phyloP scores from a whole-genome alignment of 768 basidiomycete genomes.

The Trametes maxima region DNA sequence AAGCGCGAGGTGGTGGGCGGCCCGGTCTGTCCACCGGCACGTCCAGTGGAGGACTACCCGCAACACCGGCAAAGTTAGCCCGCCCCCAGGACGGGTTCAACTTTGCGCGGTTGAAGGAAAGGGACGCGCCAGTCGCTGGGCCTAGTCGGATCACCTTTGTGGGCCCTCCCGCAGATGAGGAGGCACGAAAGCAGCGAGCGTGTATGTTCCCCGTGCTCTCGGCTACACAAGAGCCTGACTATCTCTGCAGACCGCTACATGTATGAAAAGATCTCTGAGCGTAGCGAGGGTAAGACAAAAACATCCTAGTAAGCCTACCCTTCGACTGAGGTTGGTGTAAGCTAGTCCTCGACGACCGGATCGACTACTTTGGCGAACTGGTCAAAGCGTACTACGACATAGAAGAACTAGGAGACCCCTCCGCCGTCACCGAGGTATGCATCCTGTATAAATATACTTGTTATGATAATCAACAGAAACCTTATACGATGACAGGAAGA shows the following conservation, averaged over 20 bases:
- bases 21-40: background rate
- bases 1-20: background rate
- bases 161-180: conserved; percentile 35
- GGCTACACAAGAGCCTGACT: background rate
- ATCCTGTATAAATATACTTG: background rate
- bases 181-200: conserved; percentile 46
- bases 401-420: conserved; percentile 77
- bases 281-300: conserved; percentile 67
- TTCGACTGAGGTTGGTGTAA: background rate
- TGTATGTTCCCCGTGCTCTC: conserved; percentile 48
- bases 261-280: conserved; percentile 87
- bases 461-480: background rate
- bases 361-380: conserved; percentile 82
- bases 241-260: conserved; percentile 83
- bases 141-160: conserved; percentile 35
- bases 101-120: conserved; percentile 12
- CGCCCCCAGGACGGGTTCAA: conserved; percentile 24
- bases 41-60: background rate
- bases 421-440: conserved; percentile 54
- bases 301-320: too few species aligned
- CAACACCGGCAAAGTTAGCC: conserved; percentile 16
- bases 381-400: conserved; percentile 72
- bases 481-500: conserved; percentile 33
- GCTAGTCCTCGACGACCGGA: conserved; percentile 79
- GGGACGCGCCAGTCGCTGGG: conserved; percentile 24